phyloP scores from a whole-genome alignment of 1,284 basidiomycete species.

The Chalciporus sp. region DNA sequence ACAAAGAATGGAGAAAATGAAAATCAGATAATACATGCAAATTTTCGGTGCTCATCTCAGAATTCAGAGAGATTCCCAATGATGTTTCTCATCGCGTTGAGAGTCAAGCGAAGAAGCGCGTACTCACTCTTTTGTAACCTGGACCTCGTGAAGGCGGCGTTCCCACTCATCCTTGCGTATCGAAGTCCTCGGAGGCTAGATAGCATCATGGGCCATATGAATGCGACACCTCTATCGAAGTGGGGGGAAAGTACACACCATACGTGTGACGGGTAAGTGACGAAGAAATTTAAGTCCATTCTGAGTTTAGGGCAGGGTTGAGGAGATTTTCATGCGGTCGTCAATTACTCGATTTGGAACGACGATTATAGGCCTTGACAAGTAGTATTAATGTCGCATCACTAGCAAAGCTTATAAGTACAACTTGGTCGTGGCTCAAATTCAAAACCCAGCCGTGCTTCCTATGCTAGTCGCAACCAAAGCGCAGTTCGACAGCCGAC shows the following conservation, averaged over 20 bases:
- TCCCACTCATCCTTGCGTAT: slow-evolving; percentile 79
- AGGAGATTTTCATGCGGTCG: background rate
- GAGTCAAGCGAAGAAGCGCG: slow-evolving; percentile 8
- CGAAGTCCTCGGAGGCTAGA: slow-evolving; percentile 47
- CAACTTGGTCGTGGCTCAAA: too few species aligned
- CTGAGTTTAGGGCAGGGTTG: slow-evolving; percentile 35
- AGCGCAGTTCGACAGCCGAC: too few species aligned
- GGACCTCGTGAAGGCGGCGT: slow-evolving; percentile 70
- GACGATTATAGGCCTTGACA: too few species aligned
- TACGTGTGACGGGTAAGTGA: slow-evolving; percentile 17
- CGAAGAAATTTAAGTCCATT: slow-evolving; percentile 28
- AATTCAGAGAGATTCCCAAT: slow-evolving; percentile 91
- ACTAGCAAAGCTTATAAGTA: too few species aligned
- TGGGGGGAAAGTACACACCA: slow-evolving; percentile 31
- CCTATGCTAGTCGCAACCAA: too few species aligned
- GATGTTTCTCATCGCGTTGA: slow-evolving; percentile 56
- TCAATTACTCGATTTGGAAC: background rate
- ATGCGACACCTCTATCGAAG: background rate
- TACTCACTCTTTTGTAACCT: slow-evolving; percentile 78
- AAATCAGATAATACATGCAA: slow-evolving; percentile 85
- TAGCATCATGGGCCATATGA: slow-evolving; percentile 1
- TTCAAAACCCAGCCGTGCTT: too few species aligned
- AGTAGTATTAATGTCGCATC: too few species aligned
- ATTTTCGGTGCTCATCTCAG: slow-evolving; percentile 57
- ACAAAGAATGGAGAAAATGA: slow-evolving; percentile 17